Evolutionary conservation across 345 rosid genomes (phyloP), one percentile per base, ranked within the genome.

Genomic region (Xanthoceras sorbifolium): DNA sequence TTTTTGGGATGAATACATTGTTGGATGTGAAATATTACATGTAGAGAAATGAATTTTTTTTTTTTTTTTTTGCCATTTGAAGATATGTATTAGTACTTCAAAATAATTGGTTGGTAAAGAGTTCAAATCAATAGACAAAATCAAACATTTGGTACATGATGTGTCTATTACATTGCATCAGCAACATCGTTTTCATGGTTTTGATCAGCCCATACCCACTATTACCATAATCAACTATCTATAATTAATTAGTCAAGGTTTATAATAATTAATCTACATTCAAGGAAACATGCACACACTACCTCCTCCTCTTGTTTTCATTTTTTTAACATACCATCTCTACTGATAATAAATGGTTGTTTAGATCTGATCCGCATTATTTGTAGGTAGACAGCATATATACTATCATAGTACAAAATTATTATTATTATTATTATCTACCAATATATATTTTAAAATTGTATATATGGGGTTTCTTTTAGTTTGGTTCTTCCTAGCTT

Each of bases 81-180:
- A 50, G 4, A 17, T 50, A n/a, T 50, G n/a, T 17, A 50, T 50
- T 50, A 5, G 8, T 17, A 50, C n/a, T 17, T 50, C n/a, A 50
- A 50, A 26, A 29, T 50, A 31, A 32, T 64, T 46, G 63, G 77
- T 64, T 74, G 77, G 71, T 50, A 32, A 15, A 29, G 71, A 25
- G 62, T 74, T 64, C 15, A 64, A 46, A 74, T 74, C 70, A 46
- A 64, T 18, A 9, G 60, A 72, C 11, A 18, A 42, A 42, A 60
- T 50, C 46, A 23, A 61, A 73, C 28, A 73, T 62, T 44, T 63
- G 28, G 29, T 63, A 23, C 2, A 31, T n/a, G n/a, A n/a, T n/a
- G n/a, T n/a, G n/a, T n/a, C n/a, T n/a, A n/a, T 29, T 44, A 14
- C 4, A 31, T 11, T 63, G 48, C 70, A 63, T 63, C 32, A 18